A percentile compares a stretch with the other conserved stretches of the same genome.
phyloP scores from a whole-genome alignment of 129 eudicot genomes.

The Flaveria brownii region DNA sequence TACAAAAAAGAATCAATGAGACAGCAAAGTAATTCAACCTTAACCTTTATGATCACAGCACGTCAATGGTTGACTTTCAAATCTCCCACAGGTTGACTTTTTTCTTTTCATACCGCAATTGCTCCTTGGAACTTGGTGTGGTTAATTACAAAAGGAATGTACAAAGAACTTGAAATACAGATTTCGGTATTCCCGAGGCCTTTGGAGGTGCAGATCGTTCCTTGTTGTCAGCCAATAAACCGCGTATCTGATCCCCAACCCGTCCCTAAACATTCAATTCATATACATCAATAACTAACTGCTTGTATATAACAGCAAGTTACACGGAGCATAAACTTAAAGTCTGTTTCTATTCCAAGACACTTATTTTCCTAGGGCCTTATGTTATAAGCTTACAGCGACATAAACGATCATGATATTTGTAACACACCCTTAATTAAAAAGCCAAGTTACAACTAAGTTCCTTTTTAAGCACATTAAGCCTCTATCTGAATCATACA shows the following conservation, averaged over 20 bases:
- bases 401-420: background rate
- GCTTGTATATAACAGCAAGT: background rate
- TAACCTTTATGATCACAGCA: slow-evolving; percentile 28
- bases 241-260: slow-evolving; percentile 45
- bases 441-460: background rate
- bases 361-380: too few relatives aligned
- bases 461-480: background rate
- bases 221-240: slow-evolving; percentile 38
- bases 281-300: background rate
- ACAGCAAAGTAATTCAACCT: slow-evolving; percentile 27
- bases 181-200: slow-evolving; percentile 55
- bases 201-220: slow-evolving; percentile 39
- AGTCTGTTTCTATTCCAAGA: too few relatives aligned
- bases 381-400: background rate
- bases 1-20: slow-evolving; percentile 37
- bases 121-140: slow-evolving; percentile 18
- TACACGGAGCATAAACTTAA: too few relatives aligned
- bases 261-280: slow-evolving; percentile 51
- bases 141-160: slow-evolving; percentile 65
- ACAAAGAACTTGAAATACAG: slow-evolving; percentile 75
- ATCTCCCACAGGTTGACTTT: slow-evolving; percentile 23
- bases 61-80: slow-evolving; percentile 33
- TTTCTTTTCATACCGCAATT: slow-evolving; percentile 19
- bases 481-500: background rate
- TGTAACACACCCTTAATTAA: background rate